Base-by-base conservation (phyloP, 2,329 filamentous ascomycete genomes). In the Cadophora sp. region DNA sequence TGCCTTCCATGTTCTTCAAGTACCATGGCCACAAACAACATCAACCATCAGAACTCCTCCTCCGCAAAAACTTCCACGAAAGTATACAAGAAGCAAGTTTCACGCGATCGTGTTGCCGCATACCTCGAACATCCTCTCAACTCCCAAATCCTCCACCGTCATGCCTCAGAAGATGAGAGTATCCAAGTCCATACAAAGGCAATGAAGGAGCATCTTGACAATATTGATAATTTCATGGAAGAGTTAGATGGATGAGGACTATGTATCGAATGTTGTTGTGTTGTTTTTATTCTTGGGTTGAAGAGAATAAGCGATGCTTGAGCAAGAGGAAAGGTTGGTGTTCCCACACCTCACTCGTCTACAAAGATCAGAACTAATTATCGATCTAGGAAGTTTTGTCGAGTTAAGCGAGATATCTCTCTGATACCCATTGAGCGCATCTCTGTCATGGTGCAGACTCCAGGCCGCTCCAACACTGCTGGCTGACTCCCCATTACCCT, bases 181-280 rank as follows among this genome's bases (percentile, higher is more conserved):
- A 14, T 45, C 7, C 8, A 14, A n/a, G 18, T n/a, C 7, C 41
- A 45, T 45, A 45, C 41, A 45, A 16, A 18, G 13, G 14, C 41
- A 16, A 64, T 58, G 50, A 43, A 48, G 24, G 20, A 27, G 24
- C 56, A 56, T 24, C 50, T 63, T 18, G 50, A 63, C 18, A 27
- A 33, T 16, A 56, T 64, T 22, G 61, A 64, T 36, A 18, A 20
- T 9, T 13, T 55, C 4, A 64, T 64, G 61, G 30, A n/a, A 27
- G 20, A 48, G 24, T 41, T 18, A 13, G 45, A 13, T 39, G 33
- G 8, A 39, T 39, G 33, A 39, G 33, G 33, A 39, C 2, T 39
- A 13, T 8, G 4, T 39, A 9, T 6, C 27, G 6, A 6, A 30
- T 30, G 27, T 30, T 30, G 6, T 30, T 30, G 27, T 30, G 27